Percentiles rank a stretch among this genome's conserved stretches.
Evolutionary conservation across 2,329 filamentous ascomycete genomes (phyloP).

Genomic region (Lasiodiplodia hormozganensis): DNA sequence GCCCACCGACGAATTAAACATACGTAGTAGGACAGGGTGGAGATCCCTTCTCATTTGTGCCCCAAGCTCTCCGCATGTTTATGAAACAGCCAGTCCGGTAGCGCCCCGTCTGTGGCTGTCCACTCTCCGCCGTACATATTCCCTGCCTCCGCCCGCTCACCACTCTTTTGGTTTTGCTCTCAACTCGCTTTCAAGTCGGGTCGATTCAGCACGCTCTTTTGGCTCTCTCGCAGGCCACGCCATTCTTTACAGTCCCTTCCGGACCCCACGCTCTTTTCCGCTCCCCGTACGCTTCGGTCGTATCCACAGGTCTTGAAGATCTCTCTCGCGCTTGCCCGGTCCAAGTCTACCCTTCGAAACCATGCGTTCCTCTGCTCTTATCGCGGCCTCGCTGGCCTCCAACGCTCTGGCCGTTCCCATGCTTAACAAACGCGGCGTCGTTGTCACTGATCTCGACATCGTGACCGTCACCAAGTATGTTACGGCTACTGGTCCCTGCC

Average conservation of each 20-base stretch:
- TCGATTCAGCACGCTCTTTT: conserved; percentile 25
- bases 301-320: conserved; percentile 27
- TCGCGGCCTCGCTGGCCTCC: conserved; percentile 28
- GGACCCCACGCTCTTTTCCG: conserved; percentile 20
- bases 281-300: conserved; percentile 15
- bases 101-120: conserved; percentile 23
- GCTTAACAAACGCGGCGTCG: conserved; percentile 24
- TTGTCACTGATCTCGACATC: conserved; percentile 26
- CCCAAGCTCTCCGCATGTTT: conserved; percentile 29
- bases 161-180: conserved; percentile 6
- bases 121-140: conserved; percentile 17
- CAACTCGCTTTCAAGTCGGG: conserved; percentile 24
- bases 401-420: conserved; percentile 30
- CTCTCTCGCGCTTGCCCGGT: conserved; percentile 17
- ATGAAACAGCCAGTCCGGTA: conserved; percentile 28
- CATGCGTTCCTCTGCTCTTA: conserved; percentile 29
- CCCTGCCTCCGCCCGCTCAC: neutral
- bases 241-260: conserved; percentile 21
- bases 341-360: conserved; percentile 16
- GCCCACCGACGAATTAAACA: conserved; percentile 27
- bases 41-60: conserved; percentile 29
- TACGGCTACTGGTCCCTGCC: conserved; percentile 20
- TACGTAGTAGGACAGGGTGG: conserved; percentile 12
- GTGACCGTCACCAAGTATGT: conserved; percentile 28
- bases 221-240: conserved; percentile 23